Conservation (phyloP, 225 moss, liverwort and hornwort species). For the Straminergon stramineum region DNA sequence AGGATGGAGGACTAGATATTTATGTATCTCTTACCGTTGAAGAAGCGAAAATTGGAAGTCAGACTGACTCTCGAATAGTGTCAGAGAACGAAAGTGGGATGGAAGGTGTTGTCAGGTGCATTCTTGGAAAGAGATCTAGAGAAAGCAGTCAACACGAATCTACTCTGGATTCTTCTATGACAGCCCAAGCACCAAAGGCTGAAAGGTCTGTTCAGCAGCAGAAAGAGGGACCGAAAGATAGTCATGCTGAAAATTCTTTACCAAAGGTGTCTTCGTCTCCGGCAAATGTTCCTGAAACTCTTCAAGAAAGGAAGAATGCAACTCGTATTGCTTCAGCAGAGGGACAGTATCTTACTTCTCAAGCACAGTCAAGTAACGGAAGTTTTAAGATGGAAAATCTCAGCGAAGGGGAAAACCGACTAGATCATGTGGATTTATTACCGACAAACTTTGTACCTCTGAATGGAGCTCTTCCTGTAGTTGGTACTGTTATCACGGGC, state of each 20-base stretch:
- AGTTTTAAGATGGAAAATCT: not conserved
- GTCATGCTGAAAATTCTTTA: not conserved
- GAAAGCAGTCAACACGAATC: not conserved
- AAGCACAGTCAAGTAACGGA: not conserved
- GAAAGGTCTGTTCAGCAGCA: not conserved
- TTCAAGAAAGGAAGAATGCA: not conserved
- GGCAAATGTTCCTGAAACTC: not conserved
- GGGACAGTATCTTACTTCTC: not conserved
- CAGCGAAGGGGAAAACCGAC: not conserved
- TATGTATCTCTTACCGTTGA: constrained; percentile 10
- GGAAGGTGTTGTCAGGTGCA: not conserved
- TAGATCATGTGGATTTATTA: not conserved
- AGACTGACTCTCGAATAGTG: not conserved
- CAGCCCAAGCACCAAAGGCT: not conserved
- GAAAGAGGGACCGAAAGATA: not conserved
- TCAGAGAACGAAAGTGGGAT: not conserved
- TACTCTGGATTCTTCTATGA: not conserved
- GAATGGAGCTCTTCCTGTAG: not conserved
- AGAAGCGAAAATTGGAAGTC: not conserved
- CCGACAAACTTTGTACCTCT: not conserved
- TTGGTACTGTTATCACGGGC: not conserved
- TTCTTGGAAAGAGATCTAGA: constrained; percentile 10
- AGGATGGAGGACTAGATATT: constrained; percentile 3
- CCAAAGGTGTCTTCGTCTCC: not conserved
- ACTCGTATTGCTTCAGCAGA: not conserved